Evolutionary conservation across 192 early-diverging fungal species (phyloP).

Genomic region (Podila clonocystis): DNA sequence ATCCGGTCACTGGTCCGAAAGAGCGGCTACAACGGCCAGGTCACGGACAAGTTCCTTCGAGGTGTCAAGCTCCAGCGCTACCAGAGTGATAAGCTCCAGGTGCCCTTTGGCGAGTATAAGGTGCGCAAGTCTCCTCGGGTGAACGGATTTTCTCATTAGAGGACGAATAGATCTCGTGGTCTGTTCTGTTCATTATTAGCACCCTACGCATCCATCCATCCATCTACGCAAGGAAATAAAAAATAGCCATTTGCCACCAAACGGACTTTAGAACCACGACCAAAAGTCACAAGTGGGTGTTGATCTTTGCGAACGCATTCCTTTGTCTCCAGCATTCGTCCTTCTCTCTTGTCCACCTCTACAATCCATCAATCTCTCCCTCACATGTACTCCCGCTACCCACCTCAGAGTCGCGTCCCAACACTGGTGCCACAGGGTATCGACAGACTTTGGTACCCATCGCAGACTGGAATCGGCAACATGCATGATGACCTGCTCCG

Average conservation of each 20-base stretch:
- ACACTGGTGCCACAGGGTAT: conserved; percentile 32
- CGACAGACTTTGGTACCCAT: conserved; percentile 32
- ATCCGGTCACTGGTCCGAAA: conserved; percentile 90
- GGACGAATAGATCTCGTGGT: not conserved
- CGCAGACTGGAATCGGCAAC: conserved; percentile 13
- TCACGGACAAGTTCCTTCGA: conserved; percentile 67
- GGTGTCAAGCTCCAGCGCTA: conserved; percentile 85
- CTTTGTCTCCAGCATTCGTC: not conserved
- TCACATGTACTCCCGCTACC: conserved; percentile 26
- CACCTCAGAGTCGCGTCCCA: conserved; percentile 41
- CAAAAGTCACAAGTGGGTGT: not conserved
- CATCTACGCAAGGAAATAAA: not conserved
- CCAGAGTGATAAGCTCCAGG: conserved; percentile 74
- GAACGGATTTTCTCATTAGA: not conserved
- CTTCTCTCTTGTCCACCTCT: not conserved
- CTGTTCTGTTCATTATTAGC: too few relatives aligned
- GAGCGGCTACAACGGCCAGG: conserved; percentile 74
- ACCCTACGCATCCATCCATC: too few relatives aligned
- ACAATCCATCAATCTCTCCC: not conserved
- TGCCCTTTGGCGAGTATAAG: conserved; percentile 79
- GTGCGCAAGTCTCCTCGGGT: too few relatives aligned
- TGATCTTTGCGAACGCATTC: too few relatives aligned
- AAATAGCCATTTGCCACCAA: too few relatives aligned
- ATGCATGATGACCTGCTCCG: conserved; percentile 23
- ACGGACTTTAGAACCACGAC: not conserved